A percentile compares a stretch with the other conserved stretches of the same genome.
Evolutionary conservation across 2,329 filamentous ascomycete species (phyloP).

Genomic region (Neodidymelliopsis sp.): DNA sequence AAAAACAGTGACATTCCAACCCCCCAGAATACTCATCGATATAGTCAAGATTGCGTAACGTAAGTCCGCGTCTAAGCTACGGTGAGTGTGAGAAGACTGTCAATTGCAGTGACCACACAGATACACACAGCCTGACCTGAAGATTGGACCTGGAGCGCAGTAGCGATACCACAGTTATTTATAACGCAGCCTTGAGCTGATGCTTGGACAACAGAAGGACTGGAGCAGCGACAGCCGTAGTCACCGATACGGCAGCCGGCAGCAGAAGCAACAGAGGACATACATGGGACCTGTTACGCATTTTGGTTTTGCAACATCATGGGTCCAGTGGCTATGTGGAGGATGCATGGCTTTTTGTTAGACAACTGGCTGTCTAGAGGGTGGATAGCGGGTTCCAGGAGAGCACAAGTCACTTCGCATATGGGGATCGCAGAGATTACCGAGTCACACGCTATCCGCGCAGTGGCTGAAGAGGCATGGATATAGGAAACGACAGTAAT

Average conservation of each 20-base stretch:
- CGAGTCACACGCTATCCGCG: conserved; percentile 23
- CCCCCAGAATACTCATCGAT: not conserved
- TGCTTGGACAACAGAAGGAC: conserved; percentile 18
- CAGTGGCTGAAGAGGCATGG: conserved; percentile 13
- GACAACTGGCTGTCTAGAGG: not conserved
- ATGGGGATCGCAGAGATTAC: conserved; percentile 18
- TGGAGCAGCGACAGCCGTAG: conserved; percentile 25
- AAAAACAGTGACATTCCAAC: too few species aligned
- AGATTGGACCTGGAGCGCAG: conserved; percentile 22
- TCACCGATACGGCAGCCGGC: conserved; percentile 15
- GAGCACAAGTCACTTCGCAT: conserved; percentile 18
- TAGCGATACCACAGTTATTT: conserved; percentile 19
- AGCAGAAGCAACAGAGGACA: conserved; percentile 17
- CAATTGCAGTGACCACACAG: conserved; percentile 17
- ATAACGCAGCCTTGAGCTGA: conserved; percentile 22
- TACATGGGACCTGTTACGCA: conserved; percentile 15
- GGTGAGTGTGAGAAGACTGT: not conserved
- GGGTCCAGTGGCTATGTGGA: too few species aligned
- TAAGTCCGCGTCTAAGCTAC: not conserved
- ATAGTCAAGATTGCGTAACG: not conserved
- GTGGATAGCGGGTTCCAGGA: not conserved
- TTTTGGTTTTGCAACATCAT: too few species aligned
- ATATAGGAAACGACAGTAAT: conserved; percentile 8
- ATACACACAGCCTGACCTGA: conserved; percentile 20
- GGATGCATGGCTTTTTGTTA: too few species aligned